Base-by-base conservation (phyloP, 352 stramenopile genomes). In the Phytophthora boehmeriae region DNA sequence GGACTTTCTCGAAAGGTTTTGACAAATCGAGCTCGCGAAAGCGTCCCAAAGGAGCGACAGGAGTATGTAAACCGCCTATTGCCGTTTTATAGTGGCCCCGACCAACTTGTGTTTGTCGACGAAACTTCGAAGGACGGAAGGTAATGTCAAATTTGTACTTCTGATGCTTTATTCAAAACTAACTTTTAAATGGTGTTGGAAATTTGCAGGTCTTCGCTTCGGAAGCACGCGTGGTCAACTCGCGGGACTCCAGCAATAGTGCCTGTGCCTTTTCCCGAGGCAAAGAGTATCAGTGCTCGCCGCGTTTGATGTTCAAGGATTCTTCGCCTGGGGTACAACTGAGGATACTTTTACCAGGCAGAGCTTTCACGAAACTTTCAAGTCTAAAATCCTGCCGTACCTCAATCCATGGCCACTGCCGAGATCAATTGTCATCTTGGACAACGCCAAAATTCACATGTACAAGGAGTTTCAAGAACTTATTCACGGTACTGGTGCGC, bases 391-490 rank as follows among this genome's bases (percentile, higher is more conserved):
- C 36, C 89, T 61, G 0, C 54, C 98, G 56, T 97, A 82, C 79
- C 96, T 98, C 69, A 93, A 97, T 59, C 78, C 95, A 52, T 97
- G 91, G 63, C 75, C 85, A 23, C 55, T 78, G 16, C 80, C 86
- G 9, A 53, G 97, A 16, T 79, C 77, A 1, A 86, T 93, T 43
- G 64, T 98, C 36, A 66, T 98, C 16, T 51, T 77, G 23, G 60
- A 73, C 19, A 71, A 72, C 30, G 57, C 77, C 0, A 75, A 74
- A 16, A 89, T 96, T 4, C 76, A 98, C 19, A 95, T 98, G 55
- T 98, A 98, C 71, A 79, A 89, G 19, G 92, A 94, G 51, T 86
- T 98, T 60, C 66, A 89, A 19, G 90, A 97, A 51, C 95, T 97
- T 52, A 93, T 98, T 41, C 97, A 89, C 71, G 97, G 97, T 41